Conservation (phyloP, 192 early-diverging fungal genomes). For the Linnemannia exigua region DNA sequence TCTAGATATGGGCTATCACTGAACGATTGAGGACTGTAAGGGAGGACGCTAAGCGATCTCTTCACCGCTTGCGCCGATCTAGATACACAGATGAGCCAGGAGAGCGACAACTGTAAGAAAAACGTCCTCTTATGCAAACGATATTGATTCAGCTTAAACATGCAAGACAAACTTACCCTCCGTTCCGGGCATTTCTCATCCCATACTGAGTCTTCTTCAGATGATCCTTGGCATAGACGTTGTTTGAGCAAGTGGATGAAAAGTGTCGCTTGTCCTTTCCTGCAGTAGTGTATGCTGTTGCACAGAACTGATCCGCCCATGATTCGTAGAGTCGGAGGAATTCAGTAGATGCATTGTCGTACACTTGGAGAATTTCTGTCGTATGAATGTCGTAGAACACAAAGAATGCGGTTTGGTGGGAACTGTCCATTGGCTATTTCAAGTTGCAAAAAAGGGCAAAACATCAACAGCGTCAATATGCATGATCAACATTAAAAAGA, state of each 20-base stretch:
- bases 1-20: constrained; percentile 79
- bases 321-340: constrained; percentile 68
- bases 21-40: constrained; percentile 73
- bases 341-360: constrained; percentile 76
- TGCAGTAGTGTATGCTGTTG: constrained; percentile 50
- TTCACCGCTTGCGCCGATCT: constrained; percentile 72
- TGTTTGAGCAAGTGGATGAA: constrained; percentile 67
- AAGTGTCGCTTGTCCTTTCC: constrained; percentile 52
- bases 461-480: constrained; percentile 9
- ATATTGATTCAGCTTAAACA: background rate
- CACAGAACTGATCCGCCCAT: constrained; percentile 61
- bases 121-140: background rate
- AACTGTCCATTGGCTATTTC: constrained; percentile 46
- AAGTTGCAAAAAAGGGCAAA: background rate
- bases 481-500: background rate
- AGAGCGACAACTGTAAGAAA: background rate
- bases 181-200: constrained; percentile 77
- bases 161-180: constrained; percentile 66
- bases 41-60: constrained; percentile 69
- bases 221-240: constrained; percentile 67
- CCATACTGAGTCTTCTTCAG: constrained; percentile 66
- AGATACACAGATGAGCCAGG: background rate
- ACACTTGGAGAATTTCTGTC: constrained; percentile 69
- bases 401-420: constrained; percentile 72
- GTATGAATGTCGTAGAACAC: constrained; percentile 72